A percentile compares a stretch with the other conserved stretches of the same genome.
Conservation (phyloP, 345 rosid genomes). For the Citrus sp. region DNA sequence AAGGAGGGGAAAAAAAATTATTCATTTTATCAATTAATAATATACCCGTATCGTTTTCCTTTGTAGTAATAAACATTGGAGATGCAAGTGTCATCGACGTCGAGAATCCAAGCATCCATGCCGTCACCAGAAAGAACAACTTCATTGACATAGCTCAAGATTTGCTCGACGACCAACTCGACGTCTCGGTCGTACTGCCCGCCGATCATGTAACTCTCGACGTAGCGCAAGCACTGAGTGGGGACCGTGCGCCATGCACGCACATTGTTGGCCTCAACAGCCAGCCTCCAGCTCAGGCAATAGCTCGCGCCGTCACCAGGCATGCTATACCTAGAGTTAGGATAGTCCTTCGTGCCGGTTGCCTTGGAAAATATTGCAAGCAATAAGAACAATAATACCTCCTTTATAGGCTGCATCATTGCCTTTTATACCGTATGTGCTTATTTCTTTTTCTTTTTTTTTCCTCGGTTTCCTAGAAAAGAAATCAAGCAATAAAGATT, state of each 20-base stretch:
- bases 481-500: no score
- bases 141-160: conserved; percentile 36
- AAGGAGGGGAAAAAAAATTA: no score
- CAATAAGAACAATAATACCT: conserved; percentile 26
- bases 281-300: conserved; percentile 87
- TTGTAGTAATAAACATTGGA: conserved; percentile 71
- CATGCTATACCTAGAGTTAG: not conserved
- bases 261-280: conserved; percentile 73
- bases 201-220: conserved; percentile 65
- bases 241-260: conserved; percentile 78
- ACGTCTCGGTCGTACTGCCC: conserved; percentile 78
- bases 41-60: conserved; percentile 71
- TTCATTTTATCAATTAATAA: not conserved
- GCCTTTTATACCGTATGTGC: conserved; percentile 19
- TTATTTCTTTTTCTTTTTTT: no score
- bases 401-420: conserved; percentile 32
- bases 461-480: no score
- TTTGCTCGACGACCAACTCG: conserved; percentile 46
- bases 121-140: conserved; percentile 43
- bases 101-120: conserved; percentile 87
- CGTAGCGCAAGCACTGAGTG: conserved; percentile 43
- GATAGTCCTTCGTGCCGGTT: not conserved
- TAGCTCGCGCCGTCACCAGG: conserved; percentile 25
- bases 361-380: conserved; percentile 33
- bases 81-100: conserved; percentile 89